Percentiles rank a stretch among this genome's conserved stretches.
Conservation (phyloP, 2,329 filamentous ascomycete species). For the Aspergillus persii region DNA sequence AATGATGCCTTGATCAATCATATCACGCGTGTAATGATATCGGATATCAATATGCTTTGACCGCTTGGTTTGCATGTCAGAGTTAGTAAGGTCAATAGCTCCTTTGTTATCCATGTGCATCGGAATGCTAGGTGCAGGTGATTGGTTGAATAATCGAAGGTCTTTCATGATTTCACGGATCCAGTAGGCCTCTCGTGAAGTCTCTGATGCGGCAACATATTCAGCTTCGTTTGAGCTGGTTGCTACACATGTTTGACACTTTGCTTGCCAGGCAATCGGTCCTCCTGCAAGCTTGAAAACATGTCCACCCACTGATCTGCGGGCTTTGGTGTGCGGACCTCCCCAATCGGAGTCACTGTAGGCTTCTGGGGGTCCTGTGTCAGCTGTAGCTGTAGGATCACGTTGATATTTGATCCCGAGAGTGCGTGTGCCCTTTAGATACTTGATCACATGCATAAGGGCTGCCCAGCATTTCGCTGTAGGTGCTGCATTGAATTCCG, state of each 20-base stretch:
- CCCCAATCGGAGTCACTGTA: constrained; percentile 2
- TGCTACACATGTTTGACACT: constrained; percentile 1
- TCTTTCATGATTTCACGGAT: neutral
- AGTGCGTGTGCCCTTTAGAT: neutral
- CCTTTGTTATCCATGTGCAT: constrained; percentile 2
- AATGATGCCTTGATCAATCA: neutral
- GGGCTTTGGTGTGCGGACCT: constrained; percentile 1
- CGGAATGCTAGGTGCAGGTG: neutral
- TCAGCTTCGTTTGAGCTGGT: neutral
- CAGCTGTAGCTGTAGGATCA: neutral
- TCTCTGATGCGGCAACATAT: neutral
- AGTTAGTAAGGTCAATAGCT: neutral
- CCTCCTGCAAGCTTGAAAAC: neutral
- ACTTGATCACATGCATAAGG: constrained; percentile 1
- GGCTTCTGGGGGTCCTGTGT: neutral
- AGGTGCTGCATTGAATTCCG: neutral
- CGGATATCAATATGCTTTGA: constrained; percentile 1
- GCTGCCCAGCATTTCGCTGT: neutral
- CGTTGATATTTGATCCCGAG: neutral
- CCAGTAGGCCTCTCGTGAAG: neutral
- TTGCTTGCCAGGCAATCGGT: neutral
- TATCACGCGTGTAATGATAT: neutral
- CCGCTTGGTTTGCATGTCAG: neutral
- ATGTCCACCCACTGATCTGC: constrained; percentile 1
- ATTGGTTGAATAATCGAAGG: neutral